A percentile compares a stretch with the other conserved stretches of the same genome.
Evolutionary conservation across 768 basidiomycete genomes (phyloP).

Genomic region (Gloeopeniophorella convolvens): DNA sequence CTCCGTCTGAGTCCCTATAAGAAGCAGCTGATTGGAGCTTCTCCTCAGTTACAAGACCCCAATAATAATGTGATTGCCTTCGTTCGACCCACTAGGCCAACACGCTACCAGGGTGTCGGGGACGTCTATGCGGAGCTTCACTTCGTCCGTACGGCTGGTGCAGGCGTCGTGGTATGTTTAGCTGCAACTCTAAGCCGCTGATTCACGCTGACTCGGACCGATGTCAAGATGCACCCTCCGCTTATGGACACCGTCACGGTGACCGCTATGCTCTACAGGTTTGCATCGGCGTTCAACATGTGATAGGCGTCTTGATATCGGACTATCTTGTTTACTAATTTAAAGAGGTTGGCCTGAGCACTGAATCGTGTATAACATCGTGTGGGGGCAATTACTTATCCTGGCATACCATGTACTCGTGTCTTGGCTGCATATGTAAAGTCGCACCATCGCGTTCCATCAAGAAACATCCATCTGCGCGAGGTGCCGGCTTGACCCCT

Average conservation of each 20-base stretch:
- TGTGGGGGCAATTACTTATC: slow-evolving; percentile 20
- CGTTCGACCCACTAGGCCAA: slow-evolving; percentile 70
- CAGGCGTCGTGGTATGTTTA: slow-evolving; percentile 67
- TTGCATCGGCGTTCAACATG: slow-evolving; percentile 50
- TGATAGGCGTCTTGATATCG: slow-evolving; percentile 7
- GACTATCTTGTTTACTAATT: slow-evolving; percentile 13
- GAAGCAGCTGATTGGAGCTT: slow-evolving; percentile 4
- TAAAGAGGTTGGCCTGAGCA: slow-evolving; percentile 18
- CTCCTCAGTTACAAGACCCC: slow-evolving; percentile 60
- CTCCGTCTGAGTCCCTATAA: slow-evolving; percentile 2
- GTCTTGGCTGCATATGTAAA: slow-evolving; percentile 20
- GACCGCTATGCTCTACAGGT: slow-evolving; percentile 80
- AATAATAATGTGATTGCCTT: slow-evolving; percentile 67
- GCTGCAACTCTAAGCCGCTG: slow-evolving; percentile 12
- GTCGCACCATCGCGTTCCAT: slow-evolving; percentile 16
- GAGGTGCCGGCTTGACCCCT: slow-evolving; percentile 12
- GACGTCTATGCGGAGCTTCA: slow-evolving; percentile 85
- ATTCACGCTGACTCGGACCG: slow-evolving; percentile 7
- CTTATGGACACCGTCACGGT: slow-evolving; percentile 87
- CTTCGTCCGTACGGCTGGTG: slow-evolving; percentile 71
- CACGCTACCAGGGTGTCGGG: slow-evolving; percentile 73
- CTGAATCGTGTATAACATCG: slow-evolving; percentile 11
- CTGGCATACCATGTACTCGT: slow-evolving; percentile 18
- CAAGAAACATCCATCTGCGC: slow-evolving; percentile 13
- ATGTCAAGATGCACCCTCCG: slow-evolving; percentile 64